A percentile compares a stretch with the other conserved stretches of the same genome.
Evolutionary conservation across 2,329 filamentous ascomycete genomes (phyloP).

Genomic region (Fusarium concolor): DNA sequence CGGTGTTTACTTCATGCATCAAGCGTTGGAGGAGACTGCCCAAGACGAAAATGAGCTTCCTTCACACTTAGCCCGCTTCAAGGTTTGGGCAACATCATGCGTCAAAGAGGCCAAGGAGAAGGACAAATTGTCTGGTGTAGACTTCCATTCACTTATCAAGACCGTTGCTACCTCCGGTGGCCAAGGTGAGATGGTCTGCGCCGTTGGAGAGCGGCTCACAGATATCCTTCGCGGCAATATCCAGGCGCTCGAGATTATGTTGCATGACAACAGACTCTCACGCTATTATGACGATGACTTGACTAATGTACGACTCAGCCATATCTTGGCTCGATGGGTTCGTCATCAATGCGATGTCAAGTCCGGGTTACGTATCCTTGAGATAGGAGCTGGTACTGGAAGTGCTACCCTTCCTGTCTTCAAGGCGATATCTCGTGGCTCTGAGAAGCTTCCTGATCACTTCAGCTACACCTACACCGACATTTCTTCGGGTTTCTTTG

Average conservation of each 20-base stretch:
- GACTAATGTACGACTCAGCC: slow-evolving; percentile 7
- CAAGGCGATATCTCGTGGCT: too few relatives aligned
- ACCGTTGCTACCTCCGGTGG: neutral
- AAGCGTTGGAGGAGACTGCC: slow-evolving; percentile 35
- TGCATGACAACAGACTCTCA: slow-evolving; percentile 49
- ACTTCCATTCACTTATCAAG: too few relatives aligned
- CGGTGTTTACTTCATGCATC: slow-evolving; percentile 38
- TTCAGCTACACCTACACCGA: too few relatives aligned
- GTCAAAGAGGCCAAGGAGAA: neutral
- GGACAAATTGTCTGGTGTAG: neutral
- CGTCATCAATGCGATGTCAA: neutral
- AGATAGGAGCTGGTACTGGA: too few relatives aligned
- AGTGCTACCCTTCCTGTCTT: too few relatives aligned
- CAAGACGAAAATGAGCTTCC: slow-evolving; percentile 20
- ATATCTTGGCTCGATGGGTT: neutral
- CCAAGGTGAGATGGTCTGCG: slow-evolving; percentile 19
- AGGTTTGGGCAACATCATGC: neutral
- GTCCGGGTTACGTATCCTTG: slow-evolving; percentile 25
- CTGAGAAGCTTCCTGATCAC: too few relatives aligned
- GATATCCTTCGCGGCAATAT: slow-evolving; percentile 49
- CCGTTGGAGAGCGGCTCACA: slow-evolving; percentile 42
- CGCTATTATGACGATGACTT: slow-evolving; percentile 16
- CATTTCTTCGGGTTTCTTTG: too few relatives aligned
- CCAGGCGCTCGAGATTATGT: slow-evolving; percentile 53
- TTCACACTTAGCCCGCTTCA: neutral